Percentiles rank a stretch among this genome's conserved stretches.
These are phyloP conservation scores for Metarhizium guizhouense DNA, from an alignment of 2,329 filamentous ascomycete genomes.

Conservation along the genomic window DNA sequence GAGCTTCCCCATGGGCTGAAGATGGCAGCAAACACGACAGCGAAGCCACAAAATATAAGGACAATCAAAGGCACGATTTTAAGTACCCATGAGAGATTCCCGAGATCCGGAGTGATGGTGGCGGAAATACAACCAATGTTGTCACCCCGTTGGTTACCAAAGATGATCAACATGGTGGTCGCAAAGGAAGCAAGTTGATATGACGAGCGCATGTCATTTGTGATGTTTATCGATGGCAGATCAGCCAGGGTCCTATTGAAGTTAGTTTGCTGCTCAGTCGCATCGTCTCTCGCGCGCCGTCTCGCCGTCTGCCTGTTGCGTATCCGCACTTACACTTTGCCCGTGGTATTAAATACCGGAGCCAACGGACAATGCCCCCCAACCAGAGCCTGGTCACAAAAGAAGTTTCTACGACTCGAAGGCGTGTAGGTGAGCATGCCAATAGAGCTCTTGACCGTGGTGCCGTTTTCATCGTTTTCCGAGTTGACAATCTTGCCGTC, in stretches of 20 bases:
- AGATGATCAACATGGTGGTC: slow-evolving; percentile 63
- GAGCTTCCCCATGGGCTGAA: slow-evolving; percentile 90
- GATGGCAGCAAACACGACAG: slow-evolving; percentile 75
- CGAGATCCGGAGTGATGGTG: slow-evolving; percentile 77
- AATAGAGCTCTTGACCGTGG: slow-evolving; percentile 64
- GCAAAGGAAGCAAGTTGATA: slow-evolving; percentile 82
- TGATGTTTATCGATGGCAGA: slow-evolving; percentile 65
- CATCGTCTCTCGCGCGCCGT: too few relatives aligned
- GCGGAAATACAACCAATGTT: slow-evolving; percentile 72
- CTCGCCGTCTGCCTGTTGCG: neutral
- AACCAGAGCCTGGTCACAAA: slow-evolving; percentile 54
- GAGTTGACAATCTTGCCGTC: slow-evolving; percentile 70
- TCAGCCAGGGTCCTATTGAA: slow-evolving; percentile 25
- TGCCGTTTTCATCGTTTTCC: slow-evolving; percentile 51
- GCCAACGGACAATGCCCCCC: slow-evolving; percentile 65
- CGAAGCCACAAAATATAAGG: slow-evolving; percentile 69
- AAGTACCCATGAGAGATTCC: slow-evolving; percentile 58
- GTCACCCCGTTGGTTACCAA: slow-evolving; percentile 56
- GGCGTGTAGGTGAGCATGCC: slow-evolving; percentile 72
- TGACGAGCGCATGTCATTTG: slow-evolving; percentile 66
- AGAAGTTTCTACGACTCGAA: slow-evolving; percentile 45
- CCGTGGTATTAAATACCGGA: slow-evolving; percentile 53
- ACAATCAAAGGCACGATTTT: slow-evolving; percentile 71
- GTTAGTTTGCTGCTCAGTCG: neutral
- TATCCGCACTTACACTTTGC: slow-evolving; percentile 10